Evolutionary conservation across 2,329 filamentous ascomycete genomes (phyloP), one percentile per base, ranked within the genome.

Genomic region (Sclerotiophoma versabilis): DNA sequence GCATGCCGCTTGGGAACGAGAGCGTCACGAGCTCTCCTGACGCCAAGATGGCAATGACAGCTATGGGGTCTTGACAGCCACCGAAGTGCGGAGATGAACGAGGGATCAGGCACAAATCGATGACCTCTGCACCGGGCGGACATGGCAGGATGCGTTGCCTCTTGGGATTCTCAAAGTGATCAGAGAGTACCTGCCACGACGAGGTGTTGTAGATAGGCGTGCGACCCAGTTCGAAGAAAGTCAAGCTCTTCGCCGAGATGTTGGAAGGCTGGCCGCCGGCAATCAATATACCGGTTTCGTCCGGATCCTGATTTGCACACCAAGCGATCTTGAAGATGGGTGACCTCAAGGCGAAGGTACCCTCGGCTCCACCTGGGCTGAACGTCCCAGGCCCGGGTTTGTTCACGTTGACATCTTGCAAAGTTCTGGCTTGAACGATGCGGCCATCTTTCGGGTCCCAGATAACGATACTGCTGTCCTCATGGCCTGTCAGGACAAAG

Each of bases 371-470:
- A 6, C 75, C 75, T 25, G 74, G 73, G 51, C 71, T 77, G 19
- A 73, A 77, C 65, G 66, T 71, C 5, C 72, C 75, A 12, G 80
- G 72, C 0, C 81, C 81, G 2, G 88, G 87, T 58, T 88, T 84
- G 63, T 97, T 84, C 49, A 98, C 80, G 64, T 91, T 84, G 4
- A 84, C 84, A 51, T 91, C 86, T 49, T 88, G 85, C 26, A 97
- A 75, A 0, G 91, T 96, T 64, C 95, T 83, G 4, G 93, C 93
- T 80, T 92, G 87, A 6, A 99, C 78, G 30, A 96, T 79, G 51
- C 90, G 87, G 7, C 91, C 92, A 69, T 98, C 93, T 66, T 92
- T 96, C 0, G 89, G 81, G 73, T 99, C 95, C 93, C 93, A 99
- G 63, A 98, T 89, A 0, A 96, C 93, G 39, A 99, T 79, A 64